Evolutionary conservation across 129 eudicot genomes (phyloP).

Genomic region (Chrysanthemum lavandulifolium): DNA sequence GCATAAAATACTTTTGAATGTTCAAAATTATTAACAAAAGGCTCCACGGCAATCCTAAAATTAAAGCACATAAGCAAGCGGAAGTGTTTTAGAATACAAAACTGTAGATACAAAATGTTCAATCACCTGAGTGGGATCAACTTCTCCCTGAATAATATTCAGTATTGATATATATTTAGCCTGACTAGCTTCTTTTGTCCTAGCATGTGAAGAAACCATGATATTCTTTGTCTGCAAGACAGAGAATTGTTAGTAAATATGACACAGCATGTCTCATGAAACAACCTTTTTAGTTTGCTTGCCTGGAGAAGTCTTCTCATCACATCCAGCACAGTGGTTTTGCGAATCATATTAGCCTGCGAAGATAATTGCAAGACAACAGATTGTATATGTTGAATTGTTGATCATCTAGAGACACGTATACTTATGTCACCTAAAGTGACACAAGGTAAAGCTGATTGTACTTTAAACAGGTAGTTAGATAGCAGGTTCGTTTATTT

Average conservation of each 20-base stretch:
- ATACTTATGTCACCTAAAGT: neutral
- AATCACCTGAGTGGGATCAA: conserved; percentile 93
- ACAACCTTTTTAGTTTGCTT: conserved; percentile 30
- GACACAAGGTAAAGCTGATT: neutral
- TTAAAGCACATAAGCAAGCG: neutral
- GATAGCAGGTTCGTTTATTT: no score
- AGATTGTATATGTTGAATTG: neutral
- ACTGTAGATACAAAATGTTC: neutral
- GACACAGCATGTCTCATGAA: conserved; percentile 7
- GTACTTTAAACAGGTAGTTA: no score
- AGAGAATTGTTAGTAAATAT: conserved; percentile 31
- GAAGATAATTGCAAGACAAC: conserved; percentile 14
- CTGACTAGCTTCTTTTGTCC: conserved; percentile 95
- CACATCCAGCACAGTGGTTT: conserved; percentile 97
- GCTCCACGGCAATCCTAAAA: no score
- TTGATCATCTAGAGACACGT: neutral
- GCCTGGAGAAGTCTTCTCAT: conserved; percentile 99
- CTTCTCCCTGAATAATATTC: conserved; percentile 98
- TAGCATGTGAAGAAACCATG: conserved; percentile 96
- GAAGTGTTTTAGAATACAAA: neutral
- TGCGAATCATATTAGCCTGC: conserved; percentile 97
- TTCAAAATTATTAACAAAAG: neutral
- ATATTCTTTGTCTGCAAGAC: conserved; percentile 89
- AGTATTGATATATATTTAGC: conserved; percentile 94
- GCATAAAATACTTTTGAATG: neutral